These are phyloP conservation scores for Chaetomium sp. DNA, from an alignment of 2,329 filamentous ascomycete species.

Conservation along the genomic window DNA sequence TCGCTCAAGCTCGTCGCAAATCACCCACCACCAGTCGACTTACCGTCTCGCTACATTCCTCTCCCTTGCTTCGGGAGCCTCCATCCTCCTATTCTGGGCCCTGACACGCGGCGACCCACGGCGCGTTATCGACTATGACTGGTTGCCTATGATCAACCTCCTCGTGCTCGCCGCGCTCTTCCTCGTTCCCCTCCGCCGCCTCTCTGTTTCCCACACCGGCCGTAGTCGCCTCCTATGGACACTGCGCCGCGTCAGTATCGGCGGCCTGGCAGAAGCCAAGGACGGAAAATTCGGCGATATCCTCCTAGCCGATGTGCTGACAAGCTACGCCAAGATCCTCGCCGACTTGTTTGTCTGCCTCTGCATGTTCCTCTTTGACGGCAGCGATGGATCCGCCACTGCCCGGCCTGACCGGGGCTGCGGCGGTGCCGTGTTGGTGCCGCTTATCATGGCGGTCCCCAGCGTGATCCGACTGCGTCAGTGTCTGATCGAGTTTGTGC, in stretches of 20 bases:
- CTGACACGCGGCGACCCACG: slow-evolving; percentile 64
- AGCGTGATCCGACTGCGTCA: slow-evolving; percentile 83
- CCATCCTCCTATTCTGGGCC: slow-evolving; percentile 76
- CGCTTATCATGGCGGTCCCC: slow-evolving; percentile 75
- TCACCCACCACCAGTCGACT: slow-evolving; percentile 71
- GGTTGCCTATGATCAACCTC: slow-evolving; percentile 80
- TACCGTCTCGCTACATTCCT: slow-evolving; percentile 80
- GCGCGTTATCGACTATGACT: slow-evolving; percentile 71
- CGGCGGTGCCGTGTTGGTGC: slow-evolving; percentile 72
- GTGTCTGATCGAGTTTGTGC: slow-evolving; percentile 80
- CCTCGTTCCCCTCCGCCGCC: slow-evolving; percentile 61
- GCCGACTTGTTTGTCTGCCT: slow-evolving; percentile 82
- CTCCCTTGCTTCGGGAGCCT: slow-evolving; percentile 62
- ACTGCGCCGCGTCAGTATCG: slow-evolving; percentile 71
- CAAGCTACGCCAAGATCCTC: slow-evolving; percentile 87
- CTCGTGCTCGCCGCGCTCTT: slow-evolving; percentile 65
- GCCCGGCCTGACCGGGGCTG: slow-evolving; percentile 74
- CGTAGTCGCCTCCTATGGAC: slow-evolving; percentile 69
- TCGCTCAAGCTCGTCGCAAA: slow-evolving; percentile 62
- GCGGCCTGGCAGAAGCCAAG: slow-evolving; percentile 76
- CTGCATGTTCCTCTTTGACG: slow-evolving; percentile 72
- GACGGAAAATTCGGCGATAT: slow-evolving; percentile 96
- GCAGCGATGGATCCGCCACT: slow-evolving; percentile 62
- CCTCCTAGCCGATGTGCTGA: slow-evolving; percentile 86
- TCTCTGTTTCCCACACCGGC: slow-evolving; percentile 57